A percentile compares a stretch with the other conserved stretches of the same genome.
Conservation (phyloP, 805 yeast species). For the Naumovozyma dairenensis region DNA sequence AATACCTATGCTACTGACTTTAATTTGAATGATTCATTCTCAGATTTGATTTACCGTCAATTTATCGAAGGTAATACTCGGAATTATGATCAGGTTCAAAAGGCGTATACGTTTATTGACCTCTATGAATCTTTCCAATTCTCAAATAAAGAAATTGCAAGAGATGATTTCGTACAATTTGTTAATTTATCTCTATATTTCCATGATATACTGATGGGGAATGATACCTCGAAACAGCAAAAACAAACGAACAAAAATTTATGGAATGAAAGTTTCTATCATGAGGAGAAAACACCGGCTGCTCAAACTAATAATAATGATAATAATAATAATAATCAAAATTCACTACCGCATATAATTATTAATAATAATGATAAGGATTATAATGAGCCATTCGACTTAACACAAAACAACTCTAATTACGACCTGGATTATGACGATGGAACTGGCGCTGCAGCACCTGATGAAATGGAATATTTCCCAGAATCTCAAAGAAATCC, state of each 20-base stretch:
- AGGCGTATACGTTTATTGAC: conserved; percentile 32
- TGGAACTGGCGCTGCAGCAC: conserved; percentile 2
- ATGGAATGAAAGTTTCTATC: too few species aligned
- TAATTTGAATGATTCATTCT: conserved; percentile 18
- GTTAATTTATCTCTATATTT: conserved; percentile 37
- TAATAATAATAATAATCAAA: not conserved
- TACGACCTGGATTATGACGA: too few species aligned
- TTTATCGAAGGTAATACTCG: conserved; percentile 13
- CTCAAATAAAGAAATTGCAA: conserved; percentile 50
- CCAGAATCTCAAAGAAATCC: conserved; percentile 8
- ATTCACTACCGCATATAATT: not conserved
- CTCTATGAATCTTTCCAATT: conserved; percentile 62
- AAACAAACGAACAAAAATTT: too few species aligned
- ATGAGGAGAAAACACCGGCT: not conserved
- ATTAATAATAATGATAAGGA: not conserved
- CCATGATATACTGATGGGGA: conserved; percentile 19
- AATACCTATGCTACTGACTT: conserved; percentile 26
- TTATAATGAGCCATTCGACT: too few species aligned
- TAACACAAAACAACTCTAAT: too few species aligned
- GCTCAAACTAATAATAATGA: not conserved
- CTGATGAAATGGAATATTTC: conserved; percentile 9
- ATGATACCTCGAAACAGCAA: conserved; percentile 7
- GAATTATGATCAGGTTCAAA: conserved; percentile 7
- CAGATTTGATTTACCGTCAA: conserved; percentile 15
- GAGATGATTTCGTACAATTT: conserved; percentile 50